These are phyloP conservation scores for Exophiala spinifera DNA, from an alignment of 2,329 filamentous ascomycete genomes.

Conservation along the genomic window DNA sequence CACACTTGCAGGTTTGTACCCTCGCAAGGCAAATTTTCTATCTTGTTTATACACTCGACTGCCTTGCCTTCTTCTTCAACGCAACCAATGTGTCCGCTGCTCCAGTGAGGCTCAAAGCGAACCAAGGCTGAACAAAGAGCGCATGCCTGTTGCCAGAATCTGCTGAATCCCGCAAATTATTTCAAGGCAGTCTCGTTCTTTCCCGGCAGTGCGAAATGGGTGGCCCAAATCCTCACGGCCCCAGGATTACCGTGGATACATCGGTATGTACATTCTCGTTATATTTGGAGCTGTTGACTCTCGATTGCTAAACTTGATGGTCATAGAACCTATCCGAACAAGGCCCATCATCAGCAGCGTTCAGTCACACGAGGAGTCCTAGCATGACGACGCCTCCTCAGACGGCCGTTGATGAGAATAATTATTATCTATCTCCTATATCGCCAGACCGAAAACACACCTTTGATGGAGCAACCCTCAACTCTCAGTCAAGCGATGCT, in stretches of 20 bases:
- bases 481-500: constrained; percentile 31
- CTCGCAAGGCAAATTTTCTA: neutral
- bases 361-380: constrained; percentile 14
- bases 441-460: constrained; percentile 32
- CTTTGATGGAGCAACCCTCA: constrained; percentile 45
- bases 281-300: constrained; percentile 2
- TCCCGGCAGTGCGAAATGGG: constrained; percentile 15
- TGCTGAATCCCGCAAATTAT: neutral
- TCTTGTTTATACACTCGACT: neutral
- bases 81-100: neutral
- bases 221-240: constrained; percentile 13
- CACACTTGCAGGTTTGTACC: neutral
- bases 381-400: constrained; percentile 28
- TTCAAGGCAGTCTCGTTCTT: neutral
- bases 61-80: neutral
- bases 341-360: constrained; percentile 11
- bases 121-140: neutral
- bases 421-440: constrained; percentile 31
- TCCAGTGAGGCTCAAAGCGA: neutral
- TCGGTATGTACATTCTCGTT: constrained; percentile 21
- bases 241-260: constrained; percentile 27
- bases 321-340: constrained; percentile 19
- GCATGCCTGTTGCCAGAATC: neutral
- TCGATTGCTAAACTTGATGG: constrained; percentile 7
- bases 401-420: constrained; percentile 23